These are phyloP conservation scores for Heterobasidion occidentale DNA, from an alignment of 1,284 basidiomycete genomes.

Conservation along the genomic window DNA sequence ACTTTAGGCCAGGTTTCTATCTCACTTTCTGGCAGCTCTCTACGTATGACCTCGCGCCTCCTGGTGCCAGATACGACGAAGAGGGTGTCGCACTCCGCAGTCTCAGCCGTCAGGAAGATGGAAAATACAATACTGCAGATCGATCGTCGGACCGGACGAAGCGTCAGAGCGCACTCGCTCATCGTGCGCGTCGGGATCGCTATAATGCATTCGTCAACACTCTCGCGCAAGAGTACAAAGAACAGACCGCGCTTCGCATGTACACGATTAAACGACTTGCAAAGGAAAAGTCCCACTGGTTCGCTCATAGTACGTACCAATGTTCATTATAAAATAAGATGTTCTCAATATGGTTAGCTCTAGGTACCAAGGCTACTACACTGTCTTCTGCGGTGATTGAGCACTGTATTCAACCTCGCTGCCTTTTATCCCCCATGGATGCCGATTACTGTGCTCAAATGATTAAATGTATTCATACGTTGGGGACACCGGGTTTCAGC, in stretches of 20 bases:
- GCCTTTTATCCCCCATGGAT: conserved; percentile 90
- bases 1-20: conserved; percentile 76
- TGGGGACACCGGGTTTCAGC: conserved; percentile 83
- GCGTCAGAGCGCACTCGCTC: conserved; percentile 43
- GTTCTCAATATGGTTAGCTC: neutral
- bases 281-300: conserved; percentile 87
- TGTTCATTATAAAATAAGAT: neutral
- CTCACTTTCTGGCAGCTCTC: conserved; percentile 93
- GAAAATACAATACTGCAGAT: conserved; percentile 49
- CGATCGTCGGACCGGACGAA: conserved; percentile 55
- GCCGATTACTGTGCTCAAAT: conserved; percentile 93
- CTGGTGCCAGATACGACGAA: conserved; percentile 61
- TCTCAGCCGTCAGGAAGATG: conserved; percentile 56
- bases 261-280: conserved; percentile 73
- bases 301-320: conserved; percentile 49
- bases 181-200: conserved; percentile 54
- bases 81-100: conserved; percentile 50
- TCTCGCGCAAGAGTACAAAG: conserved; percentile 65
- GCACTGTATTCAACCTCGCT: conserved; percentile 90
- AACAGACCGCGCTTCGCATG: conserved; percentile 63
- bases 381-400: conserved; percentile 70
- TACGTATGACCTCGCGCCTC: conserved; percentile 79
- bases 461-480: conserved; percentile 79
- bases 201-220: conserved; percentile 47
- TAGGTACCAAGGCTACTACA: conserved; percentile 39